These are phyloP conservation scores for Rhizopogon sp. DNA, from an alignment of 768 basidiomycete genomes.

Conservation along the genomic window DNA sequence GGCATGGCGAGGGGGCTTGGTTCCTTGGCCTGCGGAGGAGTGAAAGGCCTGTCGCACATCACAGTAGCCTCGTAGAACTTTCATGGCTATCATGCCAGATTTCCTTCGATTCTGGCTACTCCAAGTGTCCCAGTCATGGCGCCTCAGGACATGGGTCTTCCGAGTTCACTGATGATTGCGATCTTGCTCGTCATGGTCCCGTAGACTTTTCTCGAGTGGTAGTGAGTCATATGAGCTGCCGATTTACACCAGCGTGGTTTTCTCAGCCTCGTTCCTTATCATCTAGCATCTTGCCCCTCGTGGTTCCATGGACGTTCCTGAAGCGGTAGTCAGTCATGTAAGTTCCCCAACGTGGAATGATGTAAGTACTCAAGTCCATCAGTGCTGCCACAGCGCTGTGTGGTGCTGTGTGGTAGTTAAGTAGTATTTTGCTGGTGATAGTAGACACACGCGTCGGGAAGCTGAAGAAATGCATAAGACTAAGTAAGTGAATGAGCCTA, in stretches of 20 bases:
- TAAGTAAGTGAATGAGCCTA: too few relatives aligned
- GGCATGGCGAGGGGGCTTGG: constrained; percentile 32
- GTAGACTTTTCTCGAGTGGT: not conserved
- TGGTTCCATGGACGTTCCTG: not conserved
- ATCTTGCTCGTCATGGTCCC: not conserved
- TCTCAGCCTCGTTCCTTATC: not conserved
- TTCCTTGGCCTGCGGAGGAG: constrained; percentile 15
- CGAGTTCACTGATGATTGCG: not conserved
- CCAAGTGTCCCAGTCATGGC: not conserved
- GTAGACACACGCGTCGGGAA: too few relatives aligned
- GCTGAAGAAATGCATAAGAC: too few relatives aligned
- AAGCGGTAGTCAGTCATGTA: not conserved
- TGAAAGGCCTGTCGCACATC: constrained; percentile 4
- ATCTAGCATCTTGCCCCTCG: not conserved
- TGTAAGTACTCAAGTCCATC: not conserved
- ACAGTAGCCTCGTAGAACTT: not conserved
- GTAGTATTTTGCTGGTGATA: too few relatives aligned
- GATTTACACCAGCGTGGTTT: not conserved
- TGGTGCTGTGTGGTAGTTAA: too few relatives aligned
- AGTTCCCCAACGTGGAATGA: not conserved
- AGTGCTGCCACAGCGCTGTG: too few relatives aligned
- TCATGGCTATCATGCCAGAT: not conserved
- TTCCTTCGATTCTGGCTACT: not conserved
- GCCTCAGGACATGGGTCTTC: not conserved
- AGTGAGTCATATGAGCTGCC: not conserved